Percentiles rank a stretch among this genome's conserved stretches.
These are phyloP conservation scores for Adiantum capillusveneris DNA, from an alignment of 75 land plant genomes.

Conservation along the genomic window DNA sequence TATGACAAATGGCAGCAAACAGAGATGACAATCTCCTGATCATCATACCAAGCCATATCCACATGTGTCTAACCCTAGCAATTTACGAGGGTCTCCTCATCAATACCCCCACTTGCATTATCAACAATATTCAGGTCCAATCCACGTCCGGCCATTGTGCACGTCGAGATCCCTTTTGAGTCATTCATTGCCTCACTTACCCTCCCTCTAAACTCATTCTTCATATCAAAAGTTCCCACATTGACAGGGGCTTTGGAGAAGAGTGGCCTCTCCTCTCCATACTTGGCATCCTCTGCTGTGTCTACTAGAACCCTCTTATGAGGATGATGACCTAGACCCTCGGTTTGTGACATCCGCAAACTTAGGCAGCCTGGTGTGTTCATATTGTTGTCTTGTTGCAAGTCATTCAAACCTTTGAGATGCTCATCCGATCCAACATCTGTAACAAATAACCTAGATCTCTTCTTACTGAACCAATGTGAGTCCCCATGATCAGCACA, in stretches of 20 bases:
- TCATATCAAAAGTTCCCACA: no score
- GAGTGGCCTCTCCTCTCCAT: no score
- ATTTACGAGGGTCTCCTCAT: not conserved
- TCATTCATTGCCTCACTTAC: not conserved
- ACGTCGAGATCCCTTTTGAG: not conserved
- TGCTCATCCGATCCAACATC: not conserved
- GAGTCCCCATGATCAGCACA: not conserved
- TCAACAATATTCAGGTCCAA: not conserved
- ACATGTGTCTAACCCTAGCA: no score
- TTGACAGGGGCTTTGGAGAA: not conserved
- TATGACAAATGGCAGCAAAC: no score
- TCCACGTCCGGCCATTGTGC: not conserved
- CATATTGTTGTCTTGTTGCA: not conserved
- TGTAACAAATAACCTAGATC: not conserved
- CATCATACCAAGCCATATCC: no score
- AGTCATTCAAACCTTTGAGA: not conserved
- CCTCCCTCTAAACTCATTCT: no score
- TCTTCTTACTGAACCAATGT: not conserved
- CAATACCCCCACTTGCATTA: not conserved
- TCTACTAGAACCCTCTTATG: no score
- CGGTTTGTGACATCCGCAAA: not conserved
- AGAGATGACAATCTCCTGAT: no score
- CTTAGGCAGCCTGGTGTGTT: not conserved
- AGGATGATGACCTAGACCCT: no score
- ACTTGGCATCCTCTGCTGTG: no score